Conservation (phyloP, 2,329 filamentous ascomycete species). For the Arthrinium phaeospermum region DNA sequence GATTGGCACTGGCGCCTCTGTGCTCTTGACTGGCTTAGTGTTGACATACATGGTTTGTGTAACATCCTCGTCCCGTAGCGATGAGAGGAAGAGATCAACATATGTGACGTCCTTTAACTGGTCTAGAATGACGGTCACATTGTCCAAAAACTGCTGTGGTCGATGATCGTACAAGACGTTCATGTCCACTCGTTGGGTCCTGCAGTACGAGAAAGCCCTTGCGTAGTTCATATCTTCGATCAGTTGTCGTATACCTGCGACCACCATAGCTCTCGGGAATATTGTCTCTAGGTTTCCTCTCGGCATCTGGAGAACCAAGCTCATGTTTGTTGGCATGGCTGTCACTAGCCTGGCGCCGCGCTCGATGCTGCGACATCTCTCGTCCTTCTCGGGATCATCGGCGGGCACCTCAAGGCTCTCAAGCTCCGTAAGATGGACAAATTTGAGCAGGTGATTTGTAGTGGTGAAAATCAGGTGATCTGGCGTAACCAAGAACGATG, state of each 20-base stretch:
- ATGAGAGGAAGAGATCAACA: constrained; percentile 90
- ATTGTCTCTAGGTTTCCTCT: constrained; percentile 95
- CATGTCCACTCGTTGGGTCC: constrained; percentile 95
- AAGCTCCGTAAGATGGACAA: constrained; percentile 76
- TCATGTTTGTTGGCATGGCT: constrained; percentile 86
- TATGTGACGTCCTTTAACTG: constrained; percentile 83
- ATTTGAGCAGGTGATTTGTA: constrained; percentile 90
- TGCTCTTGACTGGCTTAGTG: constrained; percentile 62
- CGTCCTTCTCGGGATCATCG: constrained; percentile 90
- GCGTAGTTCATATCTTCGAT: constrained; percentile 83
- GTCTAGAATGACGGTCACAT: constrained; percentile 77
- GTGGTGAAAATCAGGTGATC: constrained; percentile 92
- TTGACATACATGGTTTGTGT: constrained; percentile 92
- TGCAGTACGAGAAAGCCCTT: constrained; percentile 84
- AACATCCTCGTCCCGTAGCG: constrained; percentile 88
- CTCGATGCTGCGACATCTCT: constrained; percentile 90
- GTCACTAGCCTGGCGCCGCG: constrained; percentile 86
- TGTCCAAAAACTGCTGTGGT: constrained; percentile 82
- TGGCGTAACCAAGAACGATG: constrained; percentile 83
- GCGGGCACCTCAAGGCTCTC: constrained; percentile 80
- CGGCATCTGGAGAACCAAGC: constrained; percentile 90
- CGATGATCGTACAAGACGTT: constrained; percentile 95
- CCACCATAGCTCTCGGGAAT: constrained; percentile 87
- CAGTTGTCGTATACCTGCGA: constrained; percentile 83
- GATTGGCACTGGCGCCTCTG: constrained; percentile 27